Conservation (phyloP, 116 monocot species). For the Cymodocea nodosa region DNA sequence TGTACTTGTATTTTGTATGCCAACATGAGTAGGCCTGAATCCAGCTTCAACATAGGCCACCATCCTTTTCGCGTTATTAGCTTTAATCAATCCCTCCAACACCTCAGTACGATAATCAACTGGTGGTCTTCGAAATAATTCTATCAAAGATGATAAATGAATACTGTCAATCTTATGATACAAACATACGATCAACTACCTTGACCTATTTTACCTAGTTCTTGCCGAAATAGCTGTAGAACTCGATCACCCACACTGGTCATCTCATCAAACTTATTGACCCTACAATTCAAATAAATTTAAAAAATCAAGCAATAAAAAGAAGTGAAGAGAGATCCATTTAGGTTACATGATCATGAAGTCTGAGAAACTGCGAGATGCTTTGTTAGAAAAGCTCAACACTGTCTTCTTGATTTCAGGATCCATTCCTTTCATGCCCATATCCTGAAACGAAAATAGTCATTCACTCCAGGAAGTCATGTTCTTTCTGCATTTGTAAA, state of each 20-base stretch:
- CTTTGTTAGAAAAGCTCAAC: not conserved
- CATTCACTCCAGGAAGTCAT: too few species aligned
- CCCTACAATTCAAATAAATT: slow-evolving; percentile 14
- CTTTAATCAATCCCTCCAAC: slow-evolving; percentile 25
- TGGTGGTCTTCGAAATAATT: slow-evolving; percentile 36
- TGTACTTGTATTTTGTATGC: slow-evolving; percentile 33
- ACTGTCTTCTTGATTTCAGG: not conserved
- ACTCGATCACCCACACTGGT: slow-evolving; percentile 17
- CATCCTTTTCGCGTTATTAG: slow-evolving; percentile 40
- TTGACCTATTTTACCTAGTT: slow-evolving; percentile 20
- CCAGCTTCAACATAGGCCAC: slow-evolving; percentile 51
- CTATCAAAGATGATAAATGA: slow-evolving; percentile 11
- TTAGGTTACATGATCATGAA: not conserved
- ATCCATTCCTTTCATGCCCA: too few species aligned
- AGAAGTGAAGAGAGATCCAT: not conserved
- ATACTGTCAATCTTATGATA: not conserved
- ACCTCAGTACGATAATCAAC: slow-evolving; percentile 21
- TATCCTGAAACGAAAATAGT: too few species aligned
- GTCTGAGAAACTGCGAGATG: not conserved
- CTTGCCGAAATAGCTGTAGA: slow-evolving; percentile 27
- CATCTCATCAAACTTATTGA: slow-evolving; percentile 39
- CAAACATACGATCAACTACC: too few species aligned
- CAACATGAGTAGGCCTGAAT: slow-evolving; percentile 21
- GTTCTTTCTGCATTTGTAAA: too few species aligned
- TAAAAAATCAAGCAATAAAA: not conserved